A percentile compares a stretch with the other conserved stretches of the same genome.
Conservation (phyloP, 129 eudicot genomes). For the Silybum marianum region DNA sequence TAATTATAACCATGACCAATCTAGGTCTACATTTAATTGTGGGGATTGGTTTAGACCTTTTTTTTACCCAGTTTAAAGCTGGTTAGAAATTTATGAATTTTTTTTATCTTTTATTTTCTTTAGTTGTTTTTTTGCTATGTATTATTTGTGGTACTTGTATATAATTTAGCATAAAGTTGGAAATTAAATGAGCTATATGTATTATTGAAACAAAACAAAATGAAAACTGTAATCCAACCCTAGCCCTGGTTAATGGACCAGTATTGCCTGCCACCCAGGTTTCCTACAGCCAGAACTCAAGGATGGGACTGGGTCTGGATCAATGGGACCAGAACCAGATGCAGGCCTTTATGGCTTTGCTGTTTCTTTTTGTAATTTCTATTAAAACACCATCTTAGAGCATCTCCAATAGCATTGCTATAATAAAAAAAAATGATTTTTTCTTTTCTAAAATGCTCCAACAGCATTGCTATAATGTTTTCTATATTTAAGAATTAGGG, state of each 20-base stretch:
- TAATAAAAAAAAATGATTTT: too few species aligned
- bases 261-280: slow-evolving; percentile 35
- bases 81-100: too few species aligned
- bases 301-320: slow-evolving; percentile 26
- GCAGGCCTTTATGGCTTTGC: slow-evolving; percentile 6
- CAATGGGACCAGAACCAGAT: slow-evolving; percentile 35
- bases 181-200: too few species aligned
- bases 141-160: background rate
- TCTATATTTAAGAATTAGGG: too few species aligned
- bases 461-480: too few species aligned
- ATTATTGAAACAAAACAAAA: background rate
- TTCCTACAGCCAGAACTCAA: slow-evolving; percentile 17
- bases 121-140: background rate
- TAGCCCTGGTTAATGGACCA: slow-evolving; percentile 16
- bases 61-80: too few species aligned
- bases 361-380: background rate
- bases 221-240: background rate
- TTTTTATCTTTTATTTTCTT: background rate
- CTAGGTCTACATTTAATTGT: too few species aligned
- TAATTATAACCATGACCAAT: too few species aligned
- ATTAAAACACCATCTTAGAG: background rate
- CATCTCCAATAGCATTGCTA: too few species aligned
- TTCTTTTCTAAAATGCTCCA: too few species aligned
- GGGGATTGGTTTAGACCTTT: background rate
- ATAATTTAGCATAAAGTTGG: too few species aligned